A percentile compares a stretch with the other conserved stretches of the same genome.
Evolutionary conservation across 176 grass and related monocot species (phyloP).

Genomic region (Phragmites australis): DNA sequence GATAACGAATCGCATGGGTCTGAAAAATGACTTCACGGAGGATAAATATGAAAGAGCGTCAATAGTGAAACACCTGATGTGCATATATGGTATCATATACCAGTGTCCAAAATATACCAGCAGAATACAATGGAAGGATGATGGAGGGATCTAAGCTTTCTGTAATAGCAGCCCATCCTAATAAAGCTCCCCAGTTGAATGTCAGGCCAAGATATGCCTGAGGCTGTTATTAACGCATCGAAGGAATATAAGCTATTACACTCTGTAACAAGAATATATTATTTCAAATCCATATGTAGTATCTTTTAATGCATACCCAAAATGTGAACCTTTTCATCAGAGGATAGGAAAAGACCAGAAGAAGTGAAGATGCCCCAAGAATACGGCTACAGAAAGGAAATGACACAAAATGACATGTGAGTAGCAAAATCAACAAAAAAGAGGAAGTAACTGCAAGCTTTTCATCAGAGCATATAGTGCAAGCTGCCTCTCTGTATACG

Average conservation of each 20-base stretch:
- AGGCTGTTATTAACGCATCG: slow-evolving; percentile 52
- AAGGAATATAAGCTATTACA: background rate
- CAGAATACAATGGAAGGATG: slow-evolving; percentile 72
- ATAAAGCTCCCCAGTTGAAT: slow-evolving; percentile 94
- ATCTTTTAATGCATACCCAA: slow-evolving; percentile 53
- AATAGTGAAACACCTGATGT: slow-evolving; percentile 66
- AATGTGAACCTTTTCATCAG: slow-evolving; percentile 92
- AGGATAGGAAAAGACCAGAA: slow-evolving; percentile 88
- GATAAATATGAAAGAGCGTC: background rate
- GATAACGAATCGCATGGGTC: background rate
- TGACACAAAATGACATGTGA: background rate
- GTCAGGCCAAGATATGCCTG: slow-evolving; percentile 87
- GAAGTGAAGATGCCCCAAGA: slow-evolving; percentile 76
- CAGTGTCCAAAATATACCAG: slow-evolving; percentile 89
- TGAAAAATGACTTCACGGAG: background rate
- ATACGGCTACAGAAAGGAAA: slow-evolving; percentile 57
- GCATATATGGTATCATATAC: slow-evolving; percentile 97
- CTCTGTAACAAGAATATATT: background rate
- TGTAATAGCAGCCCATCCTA: slow-evolving; percentile 88
- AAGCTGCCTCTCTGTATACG: background rate
- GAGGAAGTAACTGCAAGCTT: too few relatives aligned
- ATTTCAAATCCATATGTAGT: background rate
- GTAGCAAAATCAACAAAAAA: background rate
- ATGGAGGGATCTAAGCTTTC: slow-evolving; percentile 64
- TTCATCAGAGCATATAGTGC: background rate